Conservation (phyloP, 164 flowering plant species). For the Magnolia changhungtana region DNA sequence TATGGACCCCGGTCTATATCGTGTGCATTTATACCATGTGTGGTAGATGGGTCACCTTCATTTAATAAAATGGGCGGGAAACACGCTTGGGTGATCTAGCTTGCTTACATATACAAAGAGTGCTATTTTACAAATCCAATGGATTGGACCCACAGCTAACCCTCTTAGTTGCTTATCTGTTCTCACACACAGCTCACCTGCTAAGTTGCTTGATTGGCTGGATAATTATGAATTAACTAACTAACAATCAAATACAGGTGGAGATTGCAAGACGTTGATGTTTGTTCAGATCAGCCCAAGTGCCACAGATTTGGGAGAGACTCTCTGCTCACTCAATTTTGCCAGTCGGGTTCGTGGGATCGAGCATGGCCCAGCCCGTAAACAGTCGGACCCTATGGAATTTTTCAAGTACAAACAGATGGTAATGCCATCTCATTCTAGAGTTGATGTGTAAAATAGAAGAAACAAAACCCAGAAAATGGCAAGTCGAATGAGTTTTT, state of each 20-base stretch:
- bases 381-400: slow-evolving; percentile 64
- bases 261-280: slow-evolving; percentile 94
- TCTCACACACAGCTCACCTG: no score
- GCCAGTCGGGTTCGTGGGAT: slow-evolving; percentile 84
- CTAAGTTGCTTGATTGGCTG: no score
- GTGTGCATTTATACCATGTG: no score
- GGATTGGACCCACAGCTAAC: no score
- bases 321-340: slow-evolving; percentile 81
- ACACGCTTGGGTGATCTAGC: no score
- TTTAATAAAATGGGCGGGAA: no score
- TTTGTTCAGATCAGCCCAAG: slow-evolving; percentile 88
- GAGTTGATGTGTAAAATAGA: neutral
- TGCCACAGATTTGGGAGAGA: slow-evolving; percentile 69
- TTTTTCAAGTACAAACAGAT: slow-evolving; percentile 76
- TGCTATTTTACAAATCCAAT: no score
- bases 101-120: no score
- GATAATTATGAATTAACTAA: neutral
- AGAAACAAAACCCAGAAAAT: neutral
- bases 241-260: slow-evolving; percentile 45
- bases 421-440: slow-evolving; percentile 33
- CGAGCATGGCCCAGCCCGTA: slow-evolving; percentile 83
- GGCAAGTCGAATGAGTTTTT: neutral
- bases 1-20: no score
- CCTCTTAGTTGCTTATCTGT: no score
- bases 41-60: no score